Conservation (phyloP, 75 land plant genomes). For the Larix kaempferi region DNA sequence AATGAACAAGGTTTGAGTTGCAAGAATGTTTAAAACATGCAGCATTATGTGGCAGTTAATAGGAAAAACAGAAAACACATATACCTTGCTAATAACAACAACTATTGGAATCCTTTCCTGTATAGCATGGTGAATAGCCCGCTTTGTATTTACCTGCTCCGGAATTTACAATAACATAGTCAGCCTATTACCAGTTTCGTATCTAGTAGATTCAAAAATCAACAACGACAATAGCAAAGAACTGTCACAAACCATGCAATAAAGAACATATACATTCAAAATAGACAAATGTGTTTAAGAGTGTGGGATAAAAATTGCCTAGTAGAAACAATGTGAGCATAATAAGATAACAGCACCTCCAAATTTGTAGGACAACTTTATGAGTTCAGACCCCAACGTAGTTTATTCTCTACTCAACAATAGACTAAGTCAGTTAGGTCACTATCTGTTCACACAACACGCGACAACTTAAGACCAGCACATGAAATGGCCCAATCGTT, state of each 20-base stretch:
- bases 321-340: not conserved
- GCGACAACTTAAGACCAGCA: not conserved
- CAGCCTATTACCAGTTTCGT: not conserved
- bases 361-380: not conserved
- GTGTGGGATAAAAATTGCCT: not conserved
- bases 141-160: conserved; percentile 92
- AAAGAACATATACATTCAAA: too few species aligned
- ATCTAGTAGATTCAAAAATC: not conserved
- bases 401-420: not conserved
- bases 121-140: conserved; percentile 97
- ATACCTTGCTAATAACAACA: conserved; percentile 94
- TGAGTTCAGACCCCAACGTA: not conserved
- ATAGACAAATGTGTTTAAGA: not conserved
- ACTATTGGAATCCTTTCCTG: conserved; percentile 97
- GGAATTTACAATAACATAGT: not conserved
- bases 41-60: not conserved
- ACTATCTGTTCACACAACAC: not conserved
- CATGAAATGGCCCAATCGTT: not conserved
- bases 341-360: conserved; percentile 9
- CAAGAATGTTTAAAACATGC: not conserved
- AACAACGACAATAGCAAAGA: not conserved
- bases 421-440: not conserved
- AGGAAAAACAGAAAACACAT: conserved; percentile 6
- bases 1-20: not conserved
- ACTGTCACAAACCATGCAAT: too few species aligned